Base-by-base conservation (phyloP, 805 yeast genomes). In the Yamadazyma philogaea region DNA sequence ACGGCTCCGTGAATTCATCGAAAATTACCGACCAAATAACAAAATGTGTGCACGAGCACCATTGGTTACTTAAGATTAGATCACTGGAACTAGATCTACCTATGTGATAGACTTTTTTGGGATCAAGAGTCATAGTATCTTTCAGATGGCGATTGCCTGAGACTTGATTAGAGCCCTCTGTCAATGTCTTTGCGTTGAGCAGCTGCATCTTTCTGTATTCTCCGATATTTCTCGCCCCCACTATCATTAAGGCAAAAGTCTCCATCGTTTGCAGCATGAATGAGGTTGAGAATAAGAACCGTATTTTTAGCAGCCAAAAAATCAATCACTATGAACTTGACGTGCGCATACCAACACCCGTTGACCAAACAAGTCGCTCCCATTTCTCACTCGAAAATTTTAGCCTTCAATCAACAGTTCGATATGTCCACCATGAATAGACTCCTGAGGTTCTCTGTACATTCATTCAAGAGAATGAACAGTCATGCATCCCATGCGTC, bases 11-110 rank as follows among this genome's bases (percentile, higher is more conserved):
- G 4, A 61, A 59, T 0, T 68, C 68, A 52, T 79, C 83, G 53
- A 80, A 80, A 32, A 71, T 62, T 3, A 73, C 60, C 0, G 63
- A 58, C 81, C 81, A 77, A 4, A 77, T 48, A 6, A 59, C 48
- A 41, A 77, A 78, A 50, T 80, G 85, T 0, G 61, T 42, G 2
- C 65, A 50, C 0, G 83, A 78, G 2, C 78, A 57, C 2, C 68
- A 60, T 0, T 66, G 61, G 46, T 72, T 64, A 3, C 54, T 42
- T 2, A 74, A 32, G 3, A 63, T 47, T 6, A 74, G 32, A 6
- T 68, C 55, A 43, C 61, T 64, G 5, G 16, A 15, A 1, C 42
- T 44, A 18, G 59, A 57, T 30, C 84, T 61, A 1, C 84, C 84
- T 24, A 77, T 51, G 30, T 66, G 66, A 3, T 17, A 40, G n/a